phyloP scores from a whole-genome alignment of 2,329 filamentous ascomycete genomes.

The Ophiostoma triangulosporum region DNA sequence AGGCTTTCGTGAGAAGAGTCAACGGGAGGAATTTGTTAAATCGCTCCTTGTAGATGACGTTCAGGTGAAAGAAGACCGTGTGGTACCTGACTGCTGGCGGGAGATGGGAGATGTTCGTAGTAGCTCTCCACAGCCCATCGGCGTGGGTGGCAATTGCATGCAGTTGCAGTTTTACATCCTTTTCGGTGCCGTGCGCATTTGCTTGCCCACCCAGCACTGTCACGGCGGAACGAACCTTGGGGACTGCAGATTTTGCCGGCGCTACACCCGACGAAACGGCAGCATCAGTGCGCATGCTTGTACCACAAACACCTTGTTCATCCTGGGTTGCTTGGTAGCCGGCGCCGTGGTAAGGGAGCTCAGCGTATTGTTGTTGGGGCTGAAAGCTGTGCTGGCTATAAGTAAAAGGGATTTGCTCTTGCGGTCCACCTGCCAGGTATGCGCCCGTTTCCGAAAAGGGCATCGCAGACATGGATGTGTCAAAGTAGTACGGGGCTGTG shows the following conservation, averaged over 20 bases:
- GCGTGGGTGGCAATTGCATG: background rate
- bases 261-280: background rate
- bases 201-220: background rate
- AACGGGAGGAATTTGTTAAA: slow-evolving; percentile 46
- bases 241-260: no score
- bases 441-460: background rate
- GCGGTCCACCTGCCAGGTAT: background rate
- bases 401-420: background rate
- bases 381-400: background rate
- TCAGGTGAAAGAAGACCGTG: slow-evolving; percentile 49
- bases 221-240: background rate
- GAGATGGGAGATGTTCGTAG: slow-evolving; percentile 45
- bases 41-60: slow-evolving; percentile 40
- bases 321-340: background rate
- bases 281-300: background rate
- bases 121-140: slow-evolving; percentile 37
- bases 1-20: slow-evolving; percentile 42
- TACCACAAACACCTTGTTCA: no score
- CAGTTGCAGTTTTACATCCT: background rate
- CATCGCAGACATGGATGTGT: no score
- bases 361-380: background rate
- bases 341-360: background rate
- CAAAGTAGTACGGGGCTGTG: no score
- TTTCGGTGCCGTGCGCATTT: background rate
- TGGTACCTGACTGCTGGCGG: slow-evolving; percentile 49